These are phyloP conservation scores for Abelmoschus esculentus DNA, from an alignment of 345 rosid species.

Conservation along the genomic window DNA sequence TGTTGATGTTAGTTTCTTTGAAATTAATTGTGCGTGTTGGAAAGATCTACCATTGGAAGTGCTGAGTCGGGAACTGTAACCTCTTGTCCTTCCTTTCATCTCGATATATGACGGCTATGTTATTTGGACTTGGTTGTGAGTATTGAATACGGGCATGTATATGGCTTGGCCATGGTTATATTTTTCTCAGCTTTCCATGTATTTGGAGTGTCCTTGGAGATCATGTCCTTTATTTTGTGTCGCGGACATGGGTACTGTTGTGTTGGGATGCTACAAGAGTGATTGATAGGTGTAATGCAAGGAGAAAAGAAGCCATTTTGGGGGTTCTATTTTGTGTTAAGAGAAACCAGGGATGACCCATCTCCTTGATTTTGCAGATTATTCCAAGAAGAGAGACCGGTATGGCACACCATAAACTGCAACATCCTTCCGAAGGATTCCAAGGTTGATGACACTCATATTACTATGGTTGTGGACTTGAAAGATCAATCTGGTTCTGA, in stretches of 20 bases:
- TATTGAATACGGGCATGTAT: too few relatives aligned
- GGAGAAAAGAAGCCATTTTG: not conserved
- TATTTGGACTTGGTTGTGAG: not conserved
- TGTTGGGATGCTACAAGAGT: not conserved
- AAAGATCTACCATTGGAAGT: too few relatives aligned
- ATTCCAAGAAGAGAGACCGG: constrained; percentile 90
- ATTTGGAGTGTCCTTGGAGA: constrained; percentile 10
- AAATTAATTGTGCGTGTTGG: too few relatives aligned
- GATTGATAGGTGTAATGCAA: not conserved
- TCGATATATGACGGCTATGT: not conserved
- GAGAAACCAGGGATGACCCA: not conserved
- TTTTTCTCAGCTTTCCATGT: too few relatives aligned
- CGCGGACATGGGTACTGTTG: too few relatives aligned
- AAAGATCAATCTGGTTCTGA: constrained; percentile 21
- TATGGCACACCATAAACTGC: constrained; percentile 80
- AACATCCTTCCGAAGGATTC: constrained; percentile 41
- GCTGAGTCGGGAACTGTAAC: too few relatives aligned
- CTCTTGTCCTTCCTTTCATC: not conserved
- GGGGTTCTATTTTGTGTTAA: not conserved
- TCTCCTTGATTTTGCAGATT: constrained; percentile 32
- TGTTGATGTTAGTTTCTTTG: not conserved
- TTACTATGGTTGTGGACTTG: constrained; percentile 34
- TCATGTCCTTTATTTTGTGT: not conserved
- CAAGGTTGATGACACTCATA: constrained; percentile 31
- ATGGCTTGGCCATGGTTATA: not conserved